phyloP scores from a whole-genome alignment of 2,329 filamentous ascomycete species.

The Penicillium brevicompactum region DNA sequence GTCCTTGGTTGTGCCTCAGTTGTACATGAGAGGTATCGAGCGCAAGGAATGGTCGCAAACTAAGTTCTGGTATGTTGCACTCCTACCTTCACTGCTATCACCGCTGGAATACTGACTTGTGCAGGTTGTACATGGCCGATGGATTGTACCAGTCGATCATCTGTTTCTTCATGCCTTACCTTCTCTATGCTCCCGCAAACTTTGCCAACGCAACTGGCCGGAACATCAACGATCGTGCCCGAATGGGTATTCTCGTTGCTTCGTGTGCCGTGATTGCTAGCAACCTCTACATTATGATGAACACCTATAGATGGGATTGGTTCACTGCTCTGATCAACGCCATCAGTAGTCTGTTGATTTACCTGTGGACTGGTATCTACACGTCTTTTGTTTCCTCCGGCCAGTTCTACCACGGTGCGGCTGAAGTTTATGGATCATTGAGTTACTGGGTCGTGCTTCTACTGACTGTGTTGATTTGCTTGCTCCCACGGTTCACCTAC shows the following conservation, averaged over 20 bases:
- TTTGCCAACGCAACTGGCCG: conserved; percentile 74
- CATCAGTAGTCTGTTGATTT: conserved; percentile 84
- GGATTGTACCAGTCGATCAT: conserved; percentile 93
- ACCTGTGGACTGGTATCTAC: conserved; percentile 95
- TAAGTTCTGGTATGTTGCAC: conserved; percentile 81
- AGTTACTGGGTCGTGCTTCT: conserved; percentile 86
- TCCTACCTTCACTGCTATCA: neutral
- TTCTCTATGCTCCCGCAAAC: conserved; percentile 70
- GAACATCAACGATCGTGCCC: conserved; percentile 74
- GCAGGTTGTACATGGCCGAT: conserved; percentile 88
- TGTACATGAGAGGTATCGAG: conserved; percentile 95
- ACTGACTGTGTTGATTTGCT: conserved; percentile 75
- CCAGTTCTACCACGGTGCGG: conserved; percentile 75
- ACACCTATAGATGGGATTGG: conserved; percentile 98
- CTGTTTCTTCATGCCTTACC: conserved; percentile 88
- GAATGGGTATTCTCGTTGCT: conserved; percentile 85
- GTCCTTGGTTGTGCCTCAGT: conserved; percentile 88
- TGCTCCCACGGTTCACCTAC: conserved; percentile 83
- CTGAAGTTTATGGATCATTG: conserved; percentile 76
- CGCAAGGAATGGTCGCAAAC: conserved; percentile 91
- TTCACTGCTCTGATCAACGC: conserved; percentile 79
- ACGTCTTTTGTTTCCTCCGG: conserved; percentile 60
- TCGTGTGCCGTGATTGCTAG: conserved; percentile 83
- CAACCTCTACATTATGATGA: conserved; percentile 93
- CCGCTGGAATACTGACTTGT: conserved; percentile 29